These are phyloP conservation scores for Exserohilum rostratum DNA, from an alignment of 2,329 filamentous ascomycete species.

Conservation along the genomic window DNA sequence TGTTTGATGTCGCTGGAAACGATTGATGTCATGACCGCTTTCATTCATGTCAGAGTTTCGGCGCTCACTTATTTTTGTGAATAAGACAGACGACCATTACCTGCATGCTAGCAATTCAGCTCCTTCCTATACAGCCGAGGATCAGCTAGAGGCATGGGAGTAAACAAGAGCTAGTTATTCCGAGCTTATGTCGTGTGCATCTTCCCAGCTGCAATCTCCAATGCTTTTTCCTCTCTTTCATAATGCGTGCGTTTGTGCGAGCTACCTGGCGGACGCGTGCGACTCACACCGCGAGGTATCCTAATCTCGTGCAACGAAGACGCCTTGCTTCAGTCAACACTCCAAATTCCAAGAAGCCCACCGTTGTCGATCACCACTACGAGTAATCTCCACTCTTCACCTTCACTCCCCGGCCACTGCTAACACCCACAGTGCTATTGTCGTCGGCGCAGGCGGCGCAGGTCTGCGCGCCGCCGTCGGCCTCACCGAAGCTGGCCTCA, in stretches of 20 bases:
- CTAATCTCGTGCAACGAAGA: slow-evolving; percentile 9
- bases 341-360: slow-evolving; percentile 26
- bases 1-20: no score
- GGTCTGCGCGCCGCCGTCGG: slow-evolving; percentile 69
- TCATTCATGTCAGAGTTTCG: no score
- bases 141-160: no score
- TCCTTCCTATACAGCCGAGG: no score
- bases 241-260: slow-evolving; percentile 36
- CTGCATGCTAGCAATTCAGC: no score
- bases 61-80: no score
- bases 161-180: no score
- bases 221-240: not conserved
- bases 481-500: slow-evolving; percentile 67
- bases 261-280: slow-evolving; percentile 25
- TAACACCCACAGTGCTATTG: slow-evolving; percentile 46
- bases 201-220: no score
- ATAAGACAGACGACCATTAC: no score
- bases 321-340: slow-evolving; percentile 26
- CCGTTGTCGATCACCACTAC: slow-evolving; percentile 45
- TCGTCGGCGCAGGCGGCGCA: slow-evolving; percentile 63
- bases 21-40: no score
- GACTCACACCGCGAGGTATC: slow-evolving; percentile 11
- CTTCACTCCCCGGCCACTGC: not conserved
- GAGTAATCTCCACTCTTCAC: slow-evolving; percentile 25
- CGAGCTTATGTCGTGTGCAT: no score